Conservation (phyloP, 2,329 filamentous ascomycete genomes). For the Calonectria hawksworthii region DNA sequence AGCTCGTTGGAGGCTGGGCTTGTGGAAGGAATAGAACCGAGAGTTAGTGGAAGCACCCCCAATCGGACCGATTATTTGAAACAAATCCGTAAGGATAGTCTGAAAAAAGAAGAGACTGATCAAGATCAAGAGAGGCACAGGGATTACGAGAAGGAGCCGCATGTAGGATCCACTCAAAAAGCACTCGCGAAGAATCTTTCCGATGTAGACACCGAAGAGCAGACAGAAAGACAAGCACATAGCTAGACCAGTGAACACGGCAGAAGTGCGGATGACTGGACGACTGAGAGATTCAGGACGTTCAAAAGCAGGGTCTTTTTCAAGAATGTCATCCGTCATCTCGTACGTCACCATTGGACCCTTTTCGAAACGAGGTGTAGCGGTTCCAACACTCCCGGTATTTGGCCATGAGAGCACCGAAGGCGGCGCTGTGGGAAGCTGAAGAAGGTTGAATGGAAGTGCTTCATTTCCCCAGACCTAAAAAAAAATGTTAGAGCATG, state of each 20-base stretch:
- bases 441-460: slow-evolving; percentile 19
- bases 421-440: slow-evolving; percentile 7
- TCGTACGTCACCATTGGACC: neutral
- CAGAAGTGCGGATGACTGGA: neutral
- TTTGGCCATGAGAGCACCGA: slow-evolving; percentile 8
- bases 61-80: slow-evolving; percentile 65
- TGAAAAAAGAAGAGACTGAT: slow-evolving; percentile 59
- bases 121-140: slow-evolving; percentile 54
- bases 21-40: slow-evolving; percentile 58
- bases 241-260: slow-evolving; percentile 53
- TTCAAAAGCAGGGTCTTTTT: slow-evolving; percentile 11
- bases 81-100: slow-evolving; percentile 54
- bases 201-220: slow-evolving; percentile 54
- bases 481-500: neutral
- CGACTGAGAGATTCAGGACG: slow-evolving; percentile 13
- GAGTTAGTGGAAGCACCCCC: slow-evolving; percentile 59
- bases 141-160: slow-evolving; percentile 52
- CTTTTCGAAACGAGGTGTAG: slow-evolving; percentile 15
- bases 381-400: slow-evolving; percentile 3
- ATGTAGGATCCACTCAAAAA: slow-evolving; percentile 55
- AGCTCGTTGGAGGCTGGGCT: slow-evolving; percentile 50
- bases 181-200: slow-evolving; percentile 55
- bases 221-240: slow-evolving; percentile 55
- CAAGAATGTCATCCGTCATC: slow-evolving; percentile 4
- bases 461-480: slow-evolving; percentile 17